Conservation (phyloP, 768 basidiomycete species). For the Leccinum broughii region DNA sequence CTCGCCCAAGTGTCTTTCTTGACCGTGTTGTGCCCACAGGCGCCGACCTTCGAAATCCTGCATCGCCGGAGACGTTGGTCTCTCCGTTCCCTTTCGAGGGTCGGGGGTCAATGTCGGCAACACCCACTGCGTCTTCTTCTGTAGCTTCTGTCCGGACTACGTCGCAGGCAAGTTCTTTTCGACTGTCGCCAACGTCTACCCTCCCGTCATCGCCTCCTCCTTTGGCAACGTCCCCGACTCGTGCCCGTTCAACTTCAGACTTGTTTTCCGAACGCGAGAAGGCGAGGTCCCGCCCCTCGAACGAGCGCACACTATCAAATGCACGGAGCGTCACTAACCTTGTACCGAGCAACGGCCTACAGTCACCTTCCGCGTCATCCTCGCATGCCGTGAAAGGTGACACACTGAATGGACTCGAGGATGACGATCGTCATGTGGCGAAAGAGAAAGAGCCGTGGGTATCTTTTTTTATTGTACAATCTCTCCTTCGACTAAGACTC, state of each 20-base stretch:
- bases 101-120: conserved; percentile 46
- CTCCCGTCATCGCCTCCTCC: conserved; percentile 40
- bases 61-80: conserved; percentile 61
- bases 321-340: conserved; percentile 31
- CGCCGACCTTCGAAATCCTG: conserved; percentile 62
- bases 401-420: conserved; percentile 21
- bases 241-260: conserved; percentile 58
- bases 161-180: conserved; percentile 31
- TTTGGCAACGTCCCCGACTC: conserved; percentile 47
- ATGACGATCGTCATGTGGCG: conserved; percentile 25
- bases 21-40: conserved; percentile 31
- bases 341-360: conserved; percentile 20
- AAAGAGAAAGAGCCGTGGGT: conserved; percentile 58
- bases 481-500: conserved; percentile 13
- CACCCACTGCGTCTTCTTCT: conserved; percentile 51
- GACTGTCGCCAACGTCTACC: conserved; percentile 35
- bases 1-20: conserved; percentile 3
- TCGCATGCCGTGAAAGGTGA: conserved; percentile 17
- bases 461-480: neutral
- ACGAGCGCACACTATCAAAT: conserved; percentile 33
- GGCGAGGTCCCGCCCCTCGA: conserved; percentile 27
- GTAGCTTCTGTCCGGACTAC: conserved; percentile 34
- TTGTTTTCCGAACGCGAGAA: conserved; percentile 45
- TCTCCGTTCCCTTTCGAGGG: conserved; percentile 58
- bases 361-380: conserved; percentile 17